Evolutionary conservation across 768 basidiomycete species (phyloP).

Genomic region (Termitomyces eurrhizus): DNA sequence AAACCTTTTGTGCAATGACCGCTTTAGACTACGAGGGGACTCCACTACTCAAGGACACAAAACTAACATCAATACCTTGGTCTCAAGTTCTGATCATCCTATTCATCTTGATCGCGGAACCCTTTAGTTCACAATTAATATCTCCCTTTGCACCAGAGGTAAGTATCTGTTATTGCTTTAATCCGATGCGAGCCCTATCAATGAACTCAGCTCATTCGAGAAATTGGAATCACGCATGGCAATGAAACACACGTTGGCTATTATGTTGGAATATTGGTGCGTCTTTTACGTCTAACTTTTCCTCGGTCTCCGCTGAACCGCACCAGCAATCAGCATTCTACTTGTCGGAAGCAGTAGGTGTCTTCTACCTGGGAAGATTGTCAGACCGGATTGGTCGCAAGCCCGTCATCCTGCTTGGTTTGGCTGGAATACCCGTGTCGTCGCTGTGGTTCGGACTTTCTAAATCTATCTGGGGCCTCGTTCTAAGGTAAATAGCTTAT

Average conservation of each 20-base stretch:
- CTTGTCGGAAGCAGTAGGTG: constrained; percentile 65
- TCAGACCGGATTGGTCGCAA: constrained; percentile 74
- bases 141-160: constrained; percentile 70
- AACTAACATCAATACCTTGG: constrained; percentile 60
- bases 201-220: constrained; percentile 52
- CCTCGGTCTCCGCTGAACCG: constrained; percentile 2
- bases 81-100: constrained; percentile 64
- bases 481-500: no score
- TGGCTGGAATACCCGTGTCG: constrained; percentile 59
- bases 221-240: constrained; percentile 51
- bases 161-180: background rate
- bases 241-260: constrained; percentile 49
- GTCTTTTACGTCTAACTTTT: constrained; percentile 10
- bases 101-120: constrained; percentile 71
- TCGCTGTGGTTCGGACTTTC: constrained; percentile 26
- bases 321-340: constrained; percentile 73
- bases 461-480: no score
- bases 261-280: constrained; percentile 74
- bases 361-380: constrained; percentile 71
- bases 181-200: background rate
- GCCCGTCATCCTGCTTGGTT: constrained; percentile 65
- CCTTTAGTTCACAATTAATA: constrained; percentile 69
- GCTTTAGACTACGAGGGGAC: constrained; percentile 46
- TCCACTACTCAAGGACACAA: constrained; percentile 41
- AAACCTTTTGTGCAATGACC: background rate